phyloP scores from a whole-genome alignment of 2,329 filamentous ascomycete genomes.

The Pestalotiopsis sp. region DNA sequence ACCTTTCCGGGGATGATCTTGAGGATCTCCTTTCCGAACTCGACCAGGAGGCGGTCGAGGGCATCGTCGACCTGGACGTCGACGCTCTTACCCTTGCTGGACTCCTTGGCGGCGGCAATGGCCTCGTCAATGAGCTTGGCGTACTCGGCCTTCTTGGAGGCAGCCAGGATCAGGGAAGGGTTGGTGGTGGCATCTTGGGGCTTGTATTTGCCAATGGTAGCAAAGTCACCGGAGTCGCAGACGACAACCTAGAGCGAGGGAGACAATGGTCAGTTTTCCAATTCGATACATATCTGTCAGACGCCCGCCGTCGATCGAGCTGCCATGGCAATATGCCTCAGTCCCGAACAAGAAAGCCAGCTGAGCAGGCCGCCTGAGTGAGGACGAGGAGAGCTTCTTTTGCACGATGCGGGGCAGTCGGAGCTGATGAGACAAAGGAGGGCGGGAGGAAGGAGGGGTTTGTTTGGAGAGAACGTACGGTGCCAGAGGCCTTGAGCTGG shows the following conservation, averaged over 20 bases:
- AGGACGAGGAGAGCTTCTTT: conserved; percentile 7
- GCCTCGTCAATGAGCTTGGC: conserved; percentile 87
- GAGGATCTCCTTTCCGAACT: conserved; percentile 98
- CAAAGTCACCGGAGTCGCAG: conserved; percentile 91
- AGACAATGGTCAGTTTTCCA: conserved; percentile 4
- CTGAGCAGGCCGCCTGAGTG: not conserved
- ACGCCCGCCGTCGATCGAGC: not conserved
- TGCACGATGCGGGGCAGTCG: conserved; percentile 8
- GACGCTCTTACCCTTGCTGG: conserved; percentile 64
- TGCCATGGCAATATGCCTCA: not conserved
- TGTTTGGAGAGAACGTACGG: conserved; percentile 66
- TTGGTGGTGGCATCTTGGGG: conserved; percentile 99
- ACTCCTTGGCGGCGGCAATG: conserved; percentile 81
- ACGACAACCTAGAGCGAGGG: conserved; percentile 74
- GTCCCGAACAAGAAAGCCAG: not conserved
- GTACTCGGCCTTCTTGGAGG: conserved; percentile 97
- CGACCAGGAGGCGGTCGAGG: conserved; percentile 91
- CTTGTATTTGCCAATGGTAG: conserved; percentile 98
- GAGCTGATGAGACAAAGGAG: not conserved
- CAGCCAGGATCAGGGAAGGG: conserved; percentile 96
- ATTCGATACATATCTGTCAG: not conserved
- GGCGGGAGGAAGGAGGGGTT: conserved; percentile 5
- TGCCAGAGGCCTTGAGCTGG: conserved; percentile 95
- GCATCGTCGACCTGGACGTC: conserved; percentile 87
- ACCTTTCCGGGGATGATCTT: conserved; percentile 97